Evolutionary conservation across 2,329 filamentous ascomycete species (phyloP), one percentile per base, ranked within the genome.

Genomic region (Phyllosticta capitalensis): DNA sequence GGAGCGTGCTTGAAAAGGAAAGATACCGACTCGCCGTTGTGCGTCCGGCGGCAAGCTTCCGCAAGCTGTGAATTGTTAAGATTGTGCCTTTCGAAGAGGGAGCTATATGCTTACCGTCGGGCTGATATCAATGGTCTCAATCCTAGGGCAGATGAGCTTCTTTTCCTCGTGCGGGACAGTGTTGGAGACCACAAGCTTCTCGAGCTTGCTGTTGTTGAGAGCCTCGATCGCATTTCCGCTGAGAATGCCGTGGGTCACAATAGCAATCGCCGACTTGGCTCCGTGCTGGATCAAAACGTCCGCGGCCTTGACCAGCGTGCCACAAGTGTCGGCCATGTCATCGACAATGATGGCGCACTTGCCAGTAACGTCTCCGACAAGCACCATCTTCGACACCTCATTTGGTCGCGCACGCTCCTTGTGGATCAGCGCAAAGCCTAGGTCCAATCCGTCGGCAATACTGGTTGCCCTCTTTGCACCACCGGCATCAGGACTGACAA

Each of bases 321-420:
- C 91, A 73, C 92, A 96, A 3, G 92, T 96, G 71, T 97, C 92
- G 30, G 92, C 92, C 90, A 97, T 96, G 72, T 97, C 92, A 72
- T 97, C 92, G 54, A 99, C 92, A 54, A 99, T 85, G 69, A 99
- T 96, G 62, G 92, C 92, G 28, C 92, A 86, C 78, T 94, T 94
- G 76, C 89, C 89, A 65, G 85, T 83, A 53, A 97, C 94, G 65
- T 95, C 91, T 65, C 94, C 94, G 55, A 97, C 92, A n/a, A 99
- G 86, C 0, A 91, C 89, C 90, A 96, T 95, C 67, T 90, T 87
- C 9, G 88, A 90, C 62, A 96, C 91, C 70, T 95, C 91, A 68
- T 95, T 95, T 10, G 86, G 86, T n/a, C 90, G 85, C 5, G 91
- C 88, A 61, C 92, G 89, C 76, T 96, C 92, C 78, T 97, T 96